Evolutionary conservation across 208 protist genomes (phyloP).

Genomic region (Naegleria fowleri): DNA sequence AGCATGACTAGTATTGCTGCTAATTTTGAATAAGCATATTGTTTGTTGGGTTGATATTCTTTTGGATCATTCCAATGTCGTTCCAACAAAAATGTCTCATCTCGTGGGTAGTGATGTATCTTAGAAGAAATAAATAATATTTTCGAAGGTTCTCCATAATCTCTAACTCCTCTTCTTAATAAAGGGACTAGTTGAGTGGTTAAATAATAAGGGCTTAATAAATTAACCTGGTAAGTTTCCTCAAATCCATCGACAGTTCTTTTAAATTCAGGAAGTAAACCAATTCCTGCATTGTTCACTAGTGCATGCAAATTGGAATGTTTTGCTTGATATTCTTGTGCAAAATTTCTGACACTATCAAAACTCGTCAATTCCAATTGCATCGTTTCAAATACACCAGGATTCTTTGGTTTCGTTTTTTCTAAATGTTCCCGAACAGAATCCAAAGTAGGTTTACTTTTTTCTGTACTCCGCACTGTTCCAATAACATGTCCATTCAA

Average conservation of each 20-base stretch:
- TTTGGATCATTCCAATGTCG: not conserved
- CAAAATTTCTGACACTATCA: not conserved
- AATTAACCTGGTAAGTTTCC: not conserved
- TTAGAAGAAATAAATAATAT: not conserved
- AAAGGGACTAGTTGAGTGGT: not conserved
- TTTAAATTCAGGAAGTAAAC: not conserved
- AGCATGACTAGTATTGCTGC: not conserved
- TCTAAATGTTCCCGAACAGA: not conserved
- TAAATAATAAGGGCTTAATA: not conserved
- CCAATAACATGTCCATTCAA: not conserved
- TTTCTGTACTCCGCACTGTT: not conserved
- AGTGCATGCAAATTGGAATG: not conserved
- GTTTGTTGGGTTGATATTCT: slow-evolving; percentile 12
- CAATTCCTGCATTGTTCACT: not conserved
- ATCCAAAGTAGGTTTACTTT: not conserved
- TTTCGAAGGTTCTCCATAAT: not conserved
- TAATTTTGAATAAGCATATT: not conserved
- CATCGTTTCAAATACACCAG: not conserved
- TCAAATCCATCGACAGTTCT: not conserved
- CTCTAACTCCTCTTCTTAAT: not conserved
- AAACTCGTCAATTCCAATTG: not conserved
- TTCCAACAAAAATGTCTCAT: not conserved
- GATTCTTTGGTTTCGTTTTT: not conserved
- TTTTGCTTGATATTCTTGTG: not conserved
- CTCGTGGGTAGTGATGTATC: not conserved